These are phyloP conservation scores for Salix caprea DNA, from an alignment of 345 rosid species.

Conservation along the genomic window DNA sequence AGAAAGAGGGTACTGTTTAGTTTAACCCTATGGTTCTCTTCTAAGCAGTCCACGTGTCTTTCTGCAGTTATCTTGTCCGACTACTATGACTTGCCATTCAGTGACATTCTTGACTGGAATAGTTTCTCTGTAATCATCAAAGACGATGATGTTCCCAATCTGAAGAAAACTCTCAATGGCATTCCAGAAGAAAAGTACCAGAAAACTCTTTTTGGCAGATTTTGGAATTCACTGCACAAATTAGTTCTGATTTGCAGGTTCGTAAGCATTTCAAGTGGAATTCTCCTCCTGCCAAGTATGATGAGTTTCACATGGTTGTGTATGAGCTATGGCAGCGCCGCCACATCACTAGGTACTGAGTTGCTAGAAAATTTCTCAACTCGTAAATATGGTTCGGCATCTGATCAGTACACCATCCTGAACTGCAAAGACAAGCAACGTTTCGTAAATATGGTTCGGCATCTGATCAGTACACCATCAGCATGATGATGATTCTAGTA, in stretches of 20 bases:
- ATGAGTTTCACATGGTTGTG: conserved; percentile 86
- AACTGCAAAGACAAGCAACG: no score
- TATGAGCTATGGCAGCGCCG: conserved; percentile 92
- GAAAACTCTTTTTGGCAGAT: conserved; percentile 18
- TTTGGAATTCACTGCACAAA: no score
- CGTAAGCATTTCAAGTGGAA: conserved; percentile 80
- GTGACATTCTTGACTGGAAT: conserved; percentile 71
- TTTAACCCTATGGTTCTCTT: no score
- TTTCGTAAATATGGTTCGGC: no score
- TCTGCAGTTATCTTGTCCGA: conserved; percentile 77
- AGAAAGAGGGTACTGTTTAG: no score
- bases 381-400: no score
- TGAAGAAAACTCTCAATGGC: conserved; percentile 68
- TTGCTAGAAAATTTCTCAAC: no score
- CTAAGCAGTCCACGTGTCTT: neutral
- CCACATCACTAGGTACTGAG: conserved; percentile 65
- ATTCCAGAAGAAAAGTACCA: conserved; percentile 79
- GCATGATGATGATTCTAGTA: no score
- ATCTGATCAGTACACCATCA: no score
- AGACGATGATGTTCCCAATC: conserved; percentile 71
- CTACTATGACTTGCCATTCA: conserved; percentile 89
- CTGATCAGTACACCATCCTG: no score
- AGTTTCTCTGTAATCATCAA: conserved; percentile 70
- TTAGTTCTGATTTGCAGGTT: no score
- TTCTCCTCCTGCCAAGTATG: conserved; percentile 66